Percentiles rank a stretch among this genome's conserved stretches.
Evolutionary conservation across 176 grass and related monocot species (phyloP).

Genomic region (Hsuehochloa calcarea): DNA sequence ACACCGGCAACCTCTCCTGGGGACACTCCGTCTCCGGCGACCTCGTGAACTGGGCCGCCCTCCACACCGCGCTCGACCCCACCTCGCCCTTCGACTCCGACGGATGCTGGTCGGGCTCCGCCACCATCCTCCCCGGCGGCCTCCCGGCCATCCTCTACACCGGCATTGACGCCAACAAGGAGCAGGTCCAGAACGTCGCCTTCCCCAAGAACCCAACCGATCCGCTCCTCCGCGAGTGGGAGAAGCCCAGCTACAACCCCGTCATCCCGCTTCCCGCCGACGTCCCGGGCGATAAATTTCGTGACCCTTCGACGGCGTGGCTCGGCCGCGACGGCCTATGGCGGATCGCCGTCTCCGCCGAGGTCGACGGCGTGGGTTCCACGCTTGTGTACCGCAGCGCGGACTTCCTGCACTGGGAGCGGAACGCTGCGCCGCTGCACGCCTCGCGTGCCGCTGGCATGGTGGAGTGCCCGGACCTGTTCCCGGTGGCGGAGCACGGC

Average conservation of each 20-base stretch:
- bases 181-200: constrained; percentile 71
- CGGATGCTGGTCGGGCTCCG: constrained; percentile 78
- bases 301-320: constrained; percentile 74
- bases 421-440: constrained; percentile 43
- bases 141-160: constrained; percentile 69
- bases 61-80: constrained; percentile 38
- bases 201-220: constrained; percentile 55
- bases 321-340: constrained; percentile 55
- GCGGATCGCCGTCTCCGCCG: constrained; percentile 46
- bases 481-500: neutral
- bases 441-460: constrained; percentile 25
- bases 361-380: constrained; percentile 34
- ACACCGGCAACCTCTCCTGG: constrained; percentile 62
- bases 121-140: constrained; percentile 55
- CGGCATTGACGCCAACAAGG: constrained; percentile 27
- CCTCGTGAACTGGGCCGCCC: constrained; percentile 65
- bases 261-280: constrained; percentile 43
- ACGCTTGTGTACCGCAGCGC: constrained; percentile 49
- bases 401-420: constrained; percentile 60
- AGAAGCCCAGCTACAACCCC: constrained; percentile 71
- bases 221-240: constrained; percentile 55
- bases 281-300: constrained; percentile 43
- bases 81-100: constrained; percentile 58
- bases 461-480: constrained; percentile 80
- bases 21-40: constrained; percentile 77